Conservation (phyloP, 371 early-diverging fungal genomes). For the Mortierella sp. region DNA sequence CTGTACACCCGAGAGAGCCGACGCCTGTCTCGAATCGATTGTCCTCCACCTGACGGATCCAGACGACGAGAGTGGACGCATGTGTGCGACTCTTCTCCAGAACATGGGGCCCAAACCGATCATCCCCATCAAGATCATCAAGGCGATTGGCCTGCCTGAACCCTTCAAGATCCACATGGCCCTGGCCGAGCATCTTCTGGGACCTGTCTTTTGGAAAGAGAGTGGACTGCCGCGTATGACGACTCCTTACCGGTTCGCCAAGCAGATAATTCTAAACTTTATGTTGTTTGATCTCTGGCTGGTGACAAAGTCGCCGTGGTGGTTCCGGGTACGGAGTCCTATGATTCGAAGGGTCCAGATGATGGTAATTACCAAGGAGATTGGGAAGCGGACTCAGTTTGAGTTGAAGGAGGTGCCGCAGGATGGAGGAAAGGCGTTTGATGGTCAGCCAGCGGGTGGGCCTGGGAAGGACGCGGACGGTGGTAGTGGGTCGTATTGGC, state of each 20-base stretch:
- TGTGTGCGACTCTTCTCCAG: constrained; percentile 12
- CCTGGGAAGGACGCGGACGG: background rate
- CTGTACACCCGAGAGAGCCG: constrained; percentile 10
- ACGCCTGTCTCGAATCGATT: constrained; percentile 30
- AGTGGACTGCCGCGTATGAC: constrained; percentile 22
- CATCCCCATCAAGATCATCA: background rate
- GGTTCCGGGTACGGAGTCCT: constrained; percentile 19
- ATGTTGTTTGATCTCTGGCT: constrained; percentile 28
- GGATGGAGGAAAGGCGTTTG: background rate
- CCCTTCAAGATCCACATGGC: constrained; percentile 37
- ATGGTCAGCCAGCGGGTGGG: background rate
- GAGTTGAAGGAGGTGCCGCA: constrained; percentile 24
- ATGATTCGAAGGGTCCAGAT: background rate
- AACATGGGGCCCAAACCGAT: constrained; percentile 3
- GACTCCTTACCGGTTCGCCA: constrained; percentile 5
- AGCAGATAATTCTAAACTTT: background rate
- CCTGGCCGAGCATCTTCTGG: constrained; percentile 28
- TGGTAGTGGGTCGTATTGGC: background rate
- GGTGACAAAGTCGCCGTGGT: constrained; percentile 18
- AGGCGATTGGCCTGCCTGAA: constrained; percentile 16
- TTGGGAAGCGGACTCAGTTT: constrained; percentile 18
- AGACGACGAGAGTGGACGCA: constrained; percentile 12
- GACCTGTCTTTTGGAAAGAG: constrained; percentile 24
- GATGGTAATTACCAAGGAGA: background rate
- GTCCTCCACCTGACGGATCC: constrained; percentile 29